phyloP scores from a whole-genome alignment of 306 rosid species.

The Echinosophora koreensis region DNA sequence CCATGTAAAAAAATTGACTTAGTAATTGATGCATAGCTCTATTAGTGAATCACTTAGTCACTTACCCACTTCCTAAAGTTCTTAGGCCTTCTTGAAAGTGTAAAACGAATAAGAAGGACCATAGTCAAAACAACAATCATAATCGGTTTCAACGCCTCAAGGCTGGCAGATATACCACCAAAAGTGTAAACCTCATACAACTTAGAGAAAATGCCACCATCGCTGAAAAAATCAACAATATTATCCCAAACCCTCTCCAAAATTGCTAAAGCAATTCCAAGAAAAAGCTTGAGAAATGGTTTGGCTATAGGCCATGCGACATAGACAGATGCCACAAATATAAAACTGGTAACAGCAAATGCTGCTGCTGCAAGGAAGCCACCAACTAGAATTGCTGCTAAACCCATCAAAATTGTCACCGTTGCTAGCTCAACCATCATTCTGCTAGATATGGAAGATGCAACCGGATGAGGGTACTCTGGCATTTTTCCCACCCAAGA shows the following conservation, averaged over 20 bases:
- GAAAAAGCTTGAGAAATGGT: constrained; percentile 74
- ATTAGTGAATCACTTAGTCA: constrained; percentile 40
- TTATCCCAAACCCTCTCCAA: constrained; percentile 82
- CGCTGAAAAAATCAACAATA: constrained; percentile 63
- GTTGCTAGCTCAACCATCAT: constrained; percentile 82
- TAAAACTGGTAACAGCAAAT: constrained; percentile 80
- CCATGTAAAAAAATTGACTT: constrained; percentile 39
- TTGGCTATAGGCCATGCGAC: constrained; percentile 82
- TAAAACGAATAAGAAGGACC: constrained; percentile 96
- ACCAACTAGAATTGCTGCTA: constrained; percentile 78
- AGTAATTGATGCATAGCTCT: constrained; percentile 36
- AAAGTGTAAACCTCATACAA: constrained; percentile 69
- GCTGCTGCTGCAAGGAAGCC: constrained; percentile 88
- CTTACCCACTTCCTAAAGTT: constrained; percentile 98
- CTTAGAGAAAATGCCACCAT: constrained; percentile 76
- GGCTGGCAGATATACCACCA: constrained; percentile 80
- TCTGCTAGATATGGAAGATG: constrained; percentile 93
- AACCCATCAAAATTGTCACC: constrained; percentile 68
- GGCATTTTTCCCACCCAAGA: constrained; percentile 80
- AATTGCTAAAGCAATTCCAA: constrained; percentile 64
- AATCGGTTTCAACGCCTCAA: constrained; percentile 67
- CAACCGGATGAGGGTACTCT: constrained; percentile 88
- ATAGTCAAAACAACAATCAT: constrained; percentile 76
- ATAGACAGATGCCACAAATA: constrained; percentile 66
- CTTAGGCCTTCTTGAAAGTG: constrained; percentile 97